phyloP scores from a whole-genome alignment of 148 eudicot species.

The Euryodendron excelsum region DNA sequence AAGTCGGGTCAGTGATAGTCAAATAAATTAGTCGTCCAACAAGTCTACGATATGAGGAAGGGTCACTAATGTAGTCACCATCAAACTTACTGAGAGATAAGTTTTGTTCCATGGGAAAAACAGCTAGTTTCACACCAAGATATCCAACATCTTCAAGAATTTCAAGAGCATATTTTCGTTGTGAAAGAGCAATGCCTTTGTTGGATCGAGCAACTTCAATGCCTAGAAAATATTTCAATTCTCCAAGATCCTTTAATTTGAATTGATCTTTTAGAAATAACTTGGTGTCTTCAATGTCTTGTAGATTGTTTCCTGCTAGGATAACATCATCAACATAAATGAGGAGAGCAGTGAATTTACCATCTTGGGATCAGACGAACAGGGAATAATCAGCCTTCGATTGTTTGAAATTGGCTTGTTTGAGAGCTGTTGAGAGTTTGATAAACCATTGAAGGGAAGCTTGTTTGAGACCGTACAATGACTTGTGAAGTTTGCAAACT shows the following conservation, averaged over 20 bases:
- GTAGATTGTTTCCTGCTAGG: background rate
- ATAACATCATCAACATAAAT: background rate
- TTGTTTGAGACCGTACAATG: background rate
- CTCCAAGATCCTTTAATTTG: background rate
- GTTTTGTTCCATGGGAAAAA: background rate
- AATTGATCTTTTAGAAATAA: no score
- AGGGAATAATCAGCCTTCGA: background rate
- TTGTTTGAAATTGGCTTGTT: background rate
- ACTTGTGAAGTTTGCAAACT: background rate
- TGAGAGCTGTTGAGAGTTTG: background rate
- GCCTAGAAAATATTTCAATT: background rate
- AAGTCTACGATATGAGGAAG: no score
- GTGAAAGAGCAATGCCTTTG: background rate
- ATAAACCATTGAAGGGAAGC: background rate
- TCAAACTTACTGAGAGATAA: background rate
- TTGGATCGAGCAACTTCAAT: background rate
- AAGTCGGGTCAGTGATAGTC: background rate
- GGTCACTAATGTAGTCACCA: background rate
- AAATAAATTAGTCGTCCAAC: no score
- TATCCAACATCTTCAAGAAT: background rate
- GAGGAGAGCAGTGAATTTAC: background rate
- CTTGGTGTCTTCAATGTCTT: background rate
- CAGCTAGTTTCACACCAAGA: background rate
- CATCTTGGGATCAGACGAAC: background rate
- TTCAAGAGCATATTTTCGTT: background rate